Base-by-base conservation (phyloP, 192 early-diverging fungal species). In the Rhizophlyctis rosea region DNA sequence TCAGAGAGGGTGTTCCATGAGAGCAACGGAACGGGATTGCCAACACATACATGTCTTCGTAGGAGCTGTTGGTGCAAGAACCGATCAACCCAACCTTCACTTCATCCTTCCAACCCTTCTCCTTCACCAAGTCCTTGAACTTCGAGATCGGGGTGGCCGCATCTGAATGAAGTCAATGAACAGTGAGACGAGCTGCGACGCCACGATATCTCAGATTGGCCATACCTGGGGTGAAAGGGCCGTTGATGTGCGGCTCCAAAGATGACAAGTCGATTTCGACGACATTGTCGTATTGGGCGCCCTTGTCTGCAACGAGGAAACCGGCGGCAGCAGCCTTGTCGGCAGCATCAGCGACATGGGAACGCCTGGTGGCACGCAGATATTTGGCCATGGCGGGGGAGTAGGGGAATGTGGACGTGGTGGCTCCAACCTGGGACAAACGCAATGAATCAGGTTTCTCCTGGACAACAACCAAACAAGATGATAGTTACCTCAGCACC, bases 11-110 rank as follows among this genome's bases (percentile, higher is more conserved):
- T 94, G 89, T 62, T 86, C 73, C 48, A 88, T 91, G 59, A 98
- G 82, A 35, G 87, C 88, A 29, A 93, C 91, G n/a, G 92, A 86
- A 57, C 92, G 89, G 39, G 84, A 82, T 64, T 50, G 70, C 54
- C 24, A 4, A 23, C 27, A 65, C 65, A 47, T 34, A 67, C 92
- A 95, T 98, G 75, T 95, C 95, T 80, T 98, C 91, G 75, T 98
- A 98, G 27, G 92, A 95, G 50, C 91, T 93, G 86, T 98, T 98
- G 77, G 95, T 98, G 87, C 95, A 98, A 56, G 91, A 94, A 68
- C 95, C 95, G 62, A 98, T 98, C 71, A 98, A 82, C 69, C 88
- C 88, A 62, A 91, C 91, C 72, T 88, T 86, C 65, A 98, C 77
- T 66, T 94, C 88, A 66, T 84, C 63, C 25, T 89, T 89, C 96